Percentiles rank a stretch among this genome's conserved stretches.
These are phyloP conservation scores for Syzygium oleosum DNA, from an alignment of 345 rosid species.

Conservation along the genomic window DNA sequence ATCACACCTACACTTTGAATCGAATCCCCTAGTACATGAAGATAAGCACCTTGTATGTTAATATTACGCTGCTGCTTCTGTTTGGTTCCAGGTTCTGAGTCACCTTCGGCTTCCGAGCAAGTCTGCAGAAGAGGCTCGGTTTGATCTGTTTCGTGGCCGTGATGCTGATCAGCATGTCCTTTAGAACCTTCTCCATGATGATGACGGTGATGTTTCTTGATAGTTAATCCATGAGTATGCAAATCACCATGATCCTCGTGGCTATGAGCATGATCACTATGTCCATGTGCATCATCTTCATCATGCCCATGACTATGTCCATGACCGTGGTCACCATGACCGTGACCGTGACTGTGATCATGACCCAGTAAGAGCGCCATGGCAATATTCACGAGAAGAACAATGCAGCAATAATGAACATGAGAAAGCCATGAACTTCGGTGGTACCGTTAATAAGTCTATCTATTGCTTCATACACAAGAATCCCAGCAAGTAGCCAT, in stretches of 20 bases:
- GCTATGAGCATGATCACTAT: constrained; percentile 8
- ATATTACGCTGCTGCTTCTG: constrained; percentile 40
- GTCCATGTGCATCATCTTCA: constrained; percentile 7
- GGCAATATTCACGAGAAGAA: constrained; percentile 45
- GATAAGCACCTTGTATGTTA: constrained; percentile 73
- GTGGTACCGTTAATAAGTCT: constrained; percentile 40
- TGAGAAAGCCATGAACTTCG: constrained; percentile 58
- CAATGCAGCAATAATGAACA: constrained; percentile 67
- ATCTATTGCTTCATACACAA: constrained; percentile 62
- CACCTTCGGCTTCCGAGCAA: constrained; percentile 1
- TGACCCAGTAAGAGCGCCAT: constrained; percentile 73
- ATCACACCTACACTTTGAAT: constrained; percentile 77
- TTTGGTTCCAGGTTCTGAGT: constrained; percentile 9
- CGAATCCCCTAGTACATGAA: constrained; percentile 82
- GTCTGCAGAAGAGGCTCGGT: constrained; percentile 27
- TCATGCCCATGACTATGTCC: constrained; percentile 26
- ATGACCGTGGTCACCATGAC: constrained; percentile 5
- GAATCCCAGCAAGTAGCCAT: constrained; percentile 74
- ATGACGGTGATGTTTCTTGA: constrained; percentile 3
- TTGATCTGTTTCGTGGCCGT: constrained; percentile 14
- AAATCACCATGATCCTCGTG: constrained; percentile 5
- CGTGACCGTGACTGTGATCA: constrained; percentile 42
- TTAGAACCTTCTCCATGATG: constrained; percentile 19
- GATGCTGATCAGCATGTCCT: constrained; percentile 17
- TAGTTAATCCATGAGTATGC: constrained; percentile 4